Evolutionary conservation across 2,329 filamentous ascomycete genomes (phyloP).

Genomic region (Paraconiothyrium brasiliense): DNA sequence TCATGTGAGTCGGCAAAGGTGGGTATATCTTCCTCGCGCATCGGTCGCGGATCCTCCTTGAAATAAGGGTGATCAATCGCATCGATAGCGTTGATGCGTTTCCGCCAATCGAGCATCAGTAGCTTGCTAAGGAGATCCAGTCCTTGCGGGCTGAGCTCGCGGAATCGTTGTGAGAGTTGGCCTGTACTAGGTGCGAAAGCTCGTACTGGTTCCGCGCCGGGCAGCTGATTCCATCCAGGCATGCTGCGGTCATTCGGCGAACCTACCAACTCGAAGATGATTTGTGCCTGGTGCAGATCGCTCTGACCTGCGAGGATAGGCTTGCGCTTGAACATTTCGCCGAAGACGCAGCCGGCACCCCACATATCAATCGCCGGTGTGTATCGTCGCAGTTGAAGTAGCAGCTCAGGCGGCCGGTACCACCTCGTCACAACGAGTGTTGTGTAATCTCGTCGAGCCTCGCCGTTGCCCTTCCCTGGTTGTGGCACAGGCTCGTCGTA

Average conservation of each 20-base stretch:
- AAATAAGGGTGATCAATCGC: slow-evolving; percentile 94
- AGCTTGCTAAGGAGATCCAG: slow-evolving; percentile 84
- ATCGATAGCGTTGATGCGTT: slow-evolving; percentile 90
- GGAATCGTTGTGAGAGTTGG: slow-evolving; percentile 77
- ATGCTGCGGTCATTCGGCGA: slow-evolving; percentile 89
- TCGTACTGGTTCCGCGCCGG: slow-evolving; percentile 79
- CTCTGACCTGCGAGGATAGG: slow-evolving; percentile 92
- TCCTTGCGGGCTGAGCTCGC: slow-evolving; percentile 75
- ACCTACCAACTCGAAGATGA: slow-evolving; percentile 93
- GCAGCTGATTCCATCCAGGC: slow-evolving; percentile 87
- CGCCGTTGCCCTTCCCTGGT: slow-evolving; percentile 80
- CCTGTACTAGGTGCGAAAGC: slow-evolving; percentile 68
- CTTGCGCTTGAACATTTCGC: slow-evolving; percentile 94
- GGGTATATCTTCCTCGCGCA: slow-evolving; percentile 86
- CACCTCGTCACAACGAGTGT: slow-evolving; percentile 96
- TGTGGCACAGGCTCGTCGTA: slow-evolving; percentile 87
- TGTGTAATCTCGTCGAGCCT: slow-evolving; percentile 90
- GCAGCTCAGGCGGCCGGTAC: slow-evolving; percentile 93
- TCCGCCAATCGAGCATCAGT: slow-evolving; percentile 87
- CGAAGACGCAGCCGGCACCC: slow-evolving; percentile 99
- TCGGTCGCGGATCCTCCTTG: slow-evolving; percentile 77
- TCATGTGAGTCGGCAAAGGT: slow-evolving; percentile 95
- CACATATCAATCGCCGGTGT: slow-evolving; percentile 99
- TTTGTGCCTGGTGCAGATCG: slow-evolving; percentile 86
- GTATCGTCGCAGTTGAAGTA: slow-evolving; percentile 87